These are phyloP conservation scores for Aspergillus baeticus DNA, from an alignment of 495 filamentous ascomycete species.

Conservation along the genomic window DNA sequence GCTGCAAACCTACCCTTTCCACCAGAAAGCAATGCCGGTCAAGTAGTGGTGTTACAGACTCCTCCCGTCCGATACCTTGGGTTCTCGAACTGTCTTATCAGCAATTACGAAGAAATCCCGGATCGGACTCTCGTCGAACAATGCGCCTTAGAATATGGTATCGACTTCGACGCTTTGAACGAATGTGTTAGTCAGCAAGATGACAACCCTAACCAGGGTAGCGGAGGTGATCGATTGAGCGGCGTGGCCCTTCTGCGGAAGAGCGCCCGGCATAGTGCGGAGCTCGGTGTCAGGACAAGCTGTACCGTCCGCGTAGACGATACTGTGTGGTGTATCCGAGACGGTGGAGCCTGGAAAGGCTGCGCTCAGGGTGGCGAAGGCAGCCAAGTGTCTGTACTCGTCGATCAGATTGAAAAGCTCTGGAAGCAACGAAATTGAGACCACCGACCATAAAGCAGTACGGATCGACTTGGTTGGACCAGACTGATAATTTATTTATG, in stretches of 20 bases:
- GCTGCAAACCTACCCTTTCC: constrained; percentile 63
- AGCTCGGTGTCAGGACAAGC: constrained; percentile 72
- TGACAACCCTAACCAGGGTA: constrained; percentile 48
- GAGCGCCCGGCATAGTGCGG: constrained; percentile 68
- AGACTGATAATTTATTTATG: background rate
- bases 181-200: constrained; percentile 60
- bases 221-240: constrained; percentile 40
- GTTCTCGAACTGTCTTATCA: constrained; percentile 84
- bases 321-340: constrained; percentile 78
- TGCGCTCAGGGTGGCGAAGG: constrained; percentile 61
- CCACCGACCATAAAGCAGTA: background rate
- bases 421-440: constrained; percentile 34
- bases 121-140: constrained; percentile 69
- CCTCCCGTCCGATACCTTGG: constrained; percentile 84
- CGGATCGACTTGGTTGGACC: background rate
- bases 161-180: constrained; percentile 83
- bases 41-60: constrained; percentile 34
- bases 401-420: constrained; percentile 64
- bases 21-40: constrained; percentile 5
- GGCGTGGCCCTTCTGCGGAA: constrained; percentile 66
- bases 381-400: constrained; percentile 65
- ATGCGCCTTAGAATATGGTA: constrained; percentile 85
- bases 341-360: constrained; percentile 76
- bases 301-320: constrained; percentile 85
- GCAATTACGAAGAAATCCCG: constrained; percentile 71